Evolutionary conservation across 2,329 filamentous ascomycete genomes (phyloP).

Genomic region (Lachnellula suecica): DNA sequence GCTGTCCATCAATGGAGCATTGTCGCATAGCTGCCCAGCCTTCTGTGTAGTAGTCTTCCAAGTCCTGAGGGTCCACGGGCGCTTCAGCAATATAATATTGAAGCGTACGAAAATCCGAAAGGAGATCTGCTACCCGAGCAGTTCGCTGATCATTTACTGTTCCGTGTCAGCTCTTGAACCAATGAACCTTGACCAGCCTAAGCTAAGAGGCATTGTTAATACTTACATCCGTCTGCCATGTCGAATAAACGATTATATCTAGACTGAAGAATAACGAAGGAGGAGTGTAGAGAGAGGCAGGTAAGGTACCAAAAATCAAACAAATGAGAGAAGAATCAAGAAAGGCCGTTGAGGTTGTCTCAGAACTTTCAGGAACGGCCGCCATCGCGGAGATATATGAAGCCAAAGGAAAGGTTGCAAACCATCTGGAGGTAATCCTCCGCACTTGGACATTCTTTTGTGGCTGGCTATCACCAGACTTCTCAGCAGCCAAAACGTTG

Average conservation of each 20-base stretch:
- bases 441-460: slow-evolving; percentile 9
- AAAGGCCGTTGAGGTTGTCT: slow-evolving; percentile 18
- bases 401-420: too few relatives aligned
- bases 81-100: slow-evolving; percentile 62
- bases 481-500: slow-evolving; percentile 21
- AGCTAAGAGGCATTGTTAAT: slow-evolving; percentile 2
- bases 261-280: slow-evolving; percentile 10
- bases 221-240: slow-evolving; percentile 35
- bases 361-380: slow-evolving; percentile 7
- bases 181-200: background rate
- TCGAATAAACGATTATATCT: slow-evolving; percentile 1
- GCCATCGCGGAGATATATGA: slow-evolving; percentile 26
- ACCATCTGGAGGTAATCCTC: slow-evolving; percentile 5
- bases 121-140: slow-evolving; percentile 59
- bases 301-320: slow-evolving; percentile 3
- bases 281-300: slow-evolving; percentile 11
- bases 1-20: slow-evolving; percentile 60
- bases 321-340: slow-evolving; percentile 18
- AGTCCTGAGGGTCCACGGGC: slow-evolving; percentile 52
- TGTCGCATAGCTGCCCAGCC: slow-evolving; percentile 63
- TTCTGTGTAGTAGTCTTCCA: slow-evolving; percentile 61
- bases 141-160: slow-evolving; percentile 61
- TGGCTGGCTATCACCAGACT: slow-evolving; percentile 27
- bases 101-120: slow-evolving; percentile 60
- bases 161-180: background rate